A percentile compares a stretch with the other conserved stretches of the same genome.
Evolutionary conservation across 495 filamentous ascomycete genomes (phyloP).

Genomic region (Beverwykella pulmonaria): DNA sequence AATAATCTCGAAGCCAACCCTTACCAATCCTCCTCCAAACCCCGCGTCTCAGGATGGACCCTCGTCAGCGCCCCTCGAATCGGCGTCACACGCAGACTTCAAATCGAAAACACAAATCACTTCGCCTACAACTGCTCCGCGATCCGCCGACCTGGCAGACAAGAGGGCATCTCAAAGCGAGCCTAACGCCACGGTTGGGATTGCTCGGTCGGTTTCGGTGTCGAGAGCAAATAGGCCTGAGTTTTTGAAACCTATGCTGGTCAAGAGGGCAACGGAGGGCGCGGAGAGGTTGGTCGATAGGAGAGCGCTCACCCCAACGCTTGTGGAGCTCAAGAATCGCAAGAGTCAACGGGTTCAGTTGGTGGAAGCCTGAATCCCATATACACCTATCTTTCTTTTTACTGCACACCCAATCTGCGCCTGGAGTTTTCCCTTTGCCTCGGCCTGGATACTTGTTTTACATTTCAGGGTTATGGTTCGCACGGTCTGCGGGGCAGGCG

Average conservation of each 20-base stretch:
- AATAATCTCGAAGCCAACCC: constrained; percentile 47
- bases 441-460: not conserved
- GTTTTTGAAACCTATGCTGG: constrained; percentile 18
- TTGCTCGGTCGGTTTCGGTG: constrained; percentile 34
- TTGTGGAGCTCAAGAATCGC: constrained; percentile 37
- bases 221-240: constrained; percentile 22
- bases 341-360: constrained; percentile 38
- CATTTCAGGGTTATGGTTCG: not conserved
- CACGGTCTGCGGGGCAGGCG: not conserved
- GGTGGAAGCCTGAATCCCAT: constrained; percentile 29
- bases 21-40: not conserved
- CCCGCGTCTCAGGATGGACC: constrained; percentile 12
- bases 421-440: not conserved
- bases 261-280: constrained; percentile 4
- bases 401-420: not conserved
- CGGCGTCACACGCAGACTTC: not conserved
- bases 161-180: not conserved
- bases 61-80: constrained; percentile 24
- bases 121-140: constrained; percentile 11
- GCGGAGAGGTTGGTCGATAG: constrained; percentile 30
- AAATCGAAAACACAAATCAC: constrained; percentile 12
- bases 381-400: not conserved
- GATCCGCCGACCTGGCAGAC: constrained; percentile 9
- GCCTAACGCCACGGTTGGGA: constrained; percentile 19
- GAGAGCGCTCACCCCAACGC: constrained; percentile 33